Evolutionary conservation across 2,329 filamentous ascomycete species (phyloP), one percentile per base, ranked within the genome.

Genomic region (Aspergillus brasiliensis): DNA sequence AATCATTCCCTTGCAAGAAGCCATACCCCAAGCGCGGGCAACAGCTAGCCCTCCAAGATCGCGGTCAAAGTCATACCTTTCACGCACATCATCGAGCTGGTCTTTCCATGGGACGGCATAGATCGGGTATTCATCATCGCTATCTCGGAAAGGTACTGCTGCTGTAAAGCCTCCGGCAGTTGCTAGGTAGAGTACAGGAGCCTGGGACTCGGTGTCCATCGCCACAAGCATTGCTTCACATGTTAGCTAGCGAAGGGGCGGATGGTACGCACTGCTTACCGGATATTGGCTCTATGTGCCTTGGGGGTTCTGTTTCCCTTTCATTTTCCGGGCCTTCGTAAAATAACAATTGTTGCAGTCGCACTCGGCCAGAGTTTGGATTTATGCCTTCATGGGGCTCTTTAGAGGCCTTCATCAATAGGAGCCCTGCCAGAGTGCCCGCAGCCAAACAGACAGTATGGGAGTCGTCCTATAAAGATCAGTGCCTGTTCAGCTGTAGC

Each of bases 1-100:
- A 13, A 81, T 69, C 23, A 80, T 78, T 28, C 81, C 80, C 21
- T 79, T 77, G 17, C 81, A 68, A 17, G 82, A 81, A 10, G 80
- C 77, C 5, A 86, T 72, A 2, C 86, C 86, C 81, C 83, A 86
- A 7, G 81, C 76, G 61, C 81, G 81, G 6, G 80, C 76, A n/a
- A 78, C 71, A 7, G 80, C 78, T 54, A 82, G 73, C 5, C 81
- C 81, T 21, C 78, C 79, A 2, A 87, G 75, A 51, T 82, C 80
- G 47, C 81, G 75, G 38, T 81, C 76, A 3, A 80, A 74, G 62
- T 82, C 81, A 68, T 82, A 87, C 31, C 69, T 70, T 25, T 75
- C 75, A n/a, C 73, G 69, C 40, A 72, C 66, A 5, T 67, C 66
- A 37, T 75, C 73, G 15, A 77, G 49, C 19, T 70, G 57, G 10